Conservation (phyloP, 495 filamentous ascomycete species). For the Tetracladium marchalianum region DNA sequence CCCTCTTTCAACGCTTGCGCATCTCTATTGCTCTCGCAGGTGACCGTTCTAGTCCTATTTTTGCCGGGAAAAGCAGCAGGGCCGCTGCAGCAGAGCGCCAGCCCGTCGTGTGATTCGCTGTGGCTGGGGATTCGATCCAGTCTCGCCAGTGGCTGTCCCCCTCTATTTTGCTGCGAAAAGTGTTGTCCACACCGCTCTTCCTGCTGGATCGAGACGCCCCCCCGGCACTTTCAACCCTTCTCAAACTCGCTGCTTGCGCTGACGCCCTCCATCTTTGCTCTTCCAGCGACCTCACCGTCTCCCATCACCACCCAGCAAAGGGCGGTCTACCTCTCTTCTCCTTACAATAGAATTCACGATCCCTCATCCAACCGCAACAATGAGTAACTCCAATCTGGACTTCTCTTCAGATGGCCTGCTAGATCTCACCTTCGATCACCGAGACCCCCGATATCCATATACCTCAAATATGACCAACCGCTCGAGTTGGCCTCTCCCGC, state of each 20-base stretch:
- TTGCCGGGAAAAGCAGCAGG: too few species aligned
- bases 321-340: constrained; percentile 17
- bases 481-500: constrained; percentile 19
- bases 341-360: constrained; percentile 22
- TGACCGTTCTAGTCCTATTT: too few species aligned
- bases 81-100: too few species aligned
- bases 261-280: neutral
- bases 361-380: constrained; percentile 22
- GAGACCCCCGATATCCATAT: constrained; percentile 40
- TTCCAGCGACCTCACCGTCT: constrained; percentile 14
- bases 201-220: neutral
- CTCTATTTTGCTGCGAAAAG: too few species aligned
- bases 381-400: constrained; percentile 39
- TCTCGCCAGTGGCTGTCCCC: too few species aligned
- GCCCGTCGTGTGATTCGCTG: too few species aligned
- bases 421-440: constrained; percentile 44
- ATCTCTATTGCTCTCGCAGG: too few species aligned
- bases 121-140: too few species aligned
- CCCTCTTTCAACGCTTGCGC: too few species aligned
- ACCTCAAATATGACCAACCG: constrained; percentile 26
- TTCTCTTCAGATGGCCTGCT: constrained; percentile 42
- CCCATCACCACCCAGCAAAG: constrained; percentile 19
- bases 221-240: neutral
- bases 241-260: neutral
- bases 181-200: too few species aligned